Percentiles rank a stretch among this genome's conserved stretches.
Evolutionary conservation across 345 rosid genomes (phyloP).

Genomic region (Acer campestre): DNA sequence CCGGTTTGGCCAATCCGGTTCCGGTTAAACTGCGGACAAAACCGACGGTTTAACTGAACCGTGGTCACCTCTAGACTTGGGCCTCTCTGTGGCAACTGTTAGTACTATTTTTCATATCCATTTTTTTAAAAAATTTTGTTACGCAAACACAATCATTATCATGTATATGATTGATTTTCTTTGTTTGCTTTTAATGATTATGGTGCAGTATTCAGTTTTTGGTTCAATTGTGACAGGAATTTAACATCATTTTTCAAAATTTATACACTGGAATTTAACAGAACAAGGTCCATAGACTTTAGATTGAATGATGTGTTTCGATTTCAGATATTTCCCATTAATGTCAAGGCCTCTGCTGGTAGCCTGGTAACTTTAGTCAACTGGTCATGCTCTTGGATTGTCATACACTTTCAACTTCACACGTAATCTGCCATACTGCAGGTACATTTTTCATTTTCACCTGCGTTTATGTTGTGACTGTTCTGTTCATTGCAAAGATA

Average conservation of each 20-base stretch:
- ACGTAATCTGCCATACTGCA: background rate
- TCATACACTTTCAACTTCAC: background rate
- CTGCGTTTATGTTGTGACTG: conserved; percentile 25
- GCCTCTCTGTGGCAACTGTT: conserved; percentile 58
- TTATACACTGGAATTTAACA: too few relatives aligned
- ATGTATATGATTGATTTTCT: background rate
- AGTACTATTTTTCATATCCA: conserved; percentile 11
- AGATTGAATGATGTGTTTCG: background rate
- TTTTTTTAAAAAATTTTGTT: too few relatives aligned
- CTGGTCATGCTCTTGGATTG: background rate
- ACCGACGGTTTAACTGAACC: too few relatives aligned
- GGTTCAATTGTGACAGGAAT: conserved; percentile 33
- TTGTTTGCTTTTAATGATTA: background rate
- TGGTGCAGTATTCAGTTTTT: conserved; percentile 54
- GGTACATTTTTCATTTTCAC: conserved; percentile 54
- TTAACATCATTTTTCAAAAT: too few relatives aligned
- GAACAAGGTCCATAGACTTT: background rate
- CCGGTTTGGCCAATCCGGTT: too few relatives aligned
- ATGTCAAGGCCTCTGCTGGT: conserved; percentile 47
- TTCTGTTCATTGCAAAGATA: conserved; percentile 39
- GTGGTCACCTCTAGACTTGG: too few relatives aligned
- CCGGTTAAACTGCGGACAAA: too few relatives aligned
- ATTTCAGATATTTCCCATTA: conserved; percentile 49
- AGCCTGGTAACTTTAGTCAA: conserved; percentile 24
- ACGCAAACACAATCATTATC: background rate